Percentiles rank a stretch among this genome's conserved stretches.
phyloP scores from a whole-genome alignment of 352 stramenopile genomes.

The Globisporangium alternatum region DNA sequence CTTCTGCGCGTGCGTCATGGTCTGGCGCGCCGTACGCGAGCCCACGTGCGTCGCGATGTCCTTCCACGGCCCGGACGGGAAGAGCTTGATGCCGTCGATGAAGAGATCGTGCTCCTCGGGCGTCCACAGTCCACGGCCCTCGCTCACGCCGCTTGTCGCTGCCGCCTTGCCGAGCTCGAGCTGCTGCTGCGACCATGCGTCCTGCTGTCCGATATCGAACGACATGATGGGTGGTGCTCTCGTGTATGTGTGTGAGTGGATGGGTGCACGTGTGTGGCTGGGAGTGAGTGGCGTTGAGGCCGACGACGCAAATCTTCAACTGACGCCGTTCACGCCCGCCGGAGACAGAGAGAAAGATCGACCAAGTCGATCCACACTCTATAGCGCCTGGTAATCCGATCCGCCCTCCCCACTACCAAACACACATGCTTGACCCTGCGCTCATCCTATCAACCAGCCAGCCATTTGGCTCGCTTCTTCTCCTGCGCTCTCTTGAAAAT shows the following conservation, averaged over 20 bases:
- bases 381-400: neutral
- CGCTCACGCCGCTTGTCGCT: slow-evolving; percentile 30
- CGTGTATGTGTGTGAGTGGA: too few species aligned
- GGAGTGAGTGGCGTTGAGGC: slow-evolving; percentile 17
- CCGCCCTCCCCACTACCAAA: neutral
- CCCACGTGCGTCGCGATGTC: slow-evolving; percentile 72
- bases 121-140: slow-evolving; percentile 70
- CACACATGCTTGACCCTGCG: neutral
- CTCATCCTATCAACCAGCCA: neutral
- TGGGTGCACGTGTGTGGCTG: neutral
- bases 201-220: slow-evolving; percentile 21
- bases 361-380: neutral
- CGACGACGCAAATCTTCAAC: slow-evolving; percentile 57
- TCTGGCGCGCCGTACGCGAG: slow-evolving; percentile 69
- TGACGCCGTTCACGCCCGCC: slow-evolving; percentile 23
- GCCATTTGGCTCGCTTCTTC: slow-evolving; percentile 6
- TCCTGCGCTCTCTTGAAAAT: slow-evolving; percentile 10
- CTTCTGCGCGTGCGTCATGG: slow-evolving; percentile 83
- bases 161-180: slow-evolving; percentile 15
- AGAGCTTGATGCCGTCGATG: slow-evolving; percentile 75
- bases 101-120: slow-evolving; percentile 74
- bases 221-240: slow-evolving; percentile 12
- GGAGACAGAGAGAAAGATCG: slow-evolving; percentile 6
- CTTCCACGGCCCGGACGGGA: slow-evolving; percentile 73
- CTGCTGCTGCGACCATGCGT: slow-evolving; percentile 18